Base-by-base conservation (phyloP, 129 eudicot species). In the Calendula officinalis region DNA sequence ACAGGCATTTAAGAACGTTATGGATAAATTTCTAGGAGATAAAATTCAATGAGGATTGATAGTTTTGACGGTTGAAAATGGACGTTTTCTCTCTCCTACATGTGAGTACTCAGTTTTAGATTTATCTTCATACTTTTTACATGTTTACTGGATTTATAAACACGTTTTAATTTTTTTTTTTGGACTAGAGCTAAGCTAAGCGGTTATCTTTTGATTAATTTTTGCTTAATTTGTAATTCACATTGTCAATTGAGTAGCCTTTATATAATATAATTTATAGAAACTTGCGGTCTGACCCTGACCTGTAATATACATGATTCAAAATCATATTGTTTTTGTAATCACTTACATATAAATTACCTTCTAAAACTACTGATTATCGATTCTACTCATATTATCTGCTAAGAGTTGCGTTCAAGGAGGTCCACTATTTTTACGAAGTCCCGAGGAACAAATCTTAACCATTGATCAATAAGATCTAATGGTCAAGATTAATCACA, bases 1-100 rank as follows among this genome's bases (percentile, higher is more conserved):
- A 37, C 91, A 92, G 95, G 99, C 95, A 43, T 88, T 85, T 77
- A 83, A 80, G 77, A 85, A 88, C 42, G 96, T 88, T 60, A 68
- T 92, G 83, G 86, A 72, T 71, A 78, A 75, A 48, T 85, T 79
- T 76, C 60, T 92, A 89, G 96, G 96, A 71, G 77, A 73, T 61
- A 70, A 76, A 56, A 68, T 81, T 74, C 76, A 75, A 73, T 83
- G 83, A 37, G 16, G 40, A 62, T 56, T 72, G 61, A 58, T 68
- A 60, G 54, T 56, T 33, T n/a, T n/a, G n/a, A n/a, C n/a, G n/a
- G n/a, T n/a, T n/a, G 53, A 64, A 43, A 14, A 43, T 14, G 40
- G 71, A 44, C 38, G 16, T 33, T 52, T 64, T 72, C 63, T 64
- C 65, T 33, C 35, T 51, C 46, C 76, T 38, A 39, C 67, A 64